Evolutionary conservation across 768 basidiomycete genomes (phyloP).

Genomic region (Jaapia argillacea): DNA sequence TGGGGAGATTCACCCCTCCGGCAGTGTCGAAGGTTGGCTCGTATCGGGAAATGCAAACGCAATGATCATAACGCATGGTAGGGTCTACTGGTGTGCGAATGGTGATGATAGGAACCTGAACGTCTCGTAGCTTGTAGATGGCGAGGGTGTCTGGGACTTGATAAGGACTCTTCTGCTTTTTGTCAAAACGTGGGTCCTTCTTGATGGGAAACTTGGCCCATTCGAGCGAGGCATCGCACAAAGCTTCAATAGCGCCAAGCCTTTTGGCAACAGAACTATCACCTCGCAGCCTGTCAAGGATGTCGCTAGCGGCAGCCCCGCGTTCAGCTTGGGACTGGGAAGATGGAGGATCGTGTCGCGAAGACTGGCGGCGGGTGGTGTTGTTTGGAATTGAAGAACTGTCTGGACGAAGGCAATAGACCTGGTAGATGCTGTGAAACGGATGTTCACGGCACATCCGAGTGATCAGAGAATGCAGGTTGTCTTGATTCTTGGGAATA

Average conservation of each 20-base stretch:
- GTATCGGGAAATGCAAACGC: constrained; percentile 63
- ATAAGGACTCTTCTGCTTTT: constrained; percentile 14
- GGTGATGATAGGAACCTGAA: constrained; percentile 83
- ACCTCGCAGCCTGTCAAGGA: constrained; percentile 44
- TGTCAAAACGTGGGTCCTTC: constrained; percentile 10
- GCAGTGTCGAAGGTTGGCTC: constrained; percentile 46
- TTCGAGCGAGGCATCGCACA: constrained; percentile 58
- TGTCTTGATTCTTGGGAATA: constrained; percentile 35
- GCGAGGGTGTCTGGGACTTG: constrained; percentile 34
- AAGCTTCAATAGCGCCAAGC: constrained; percentile 41
- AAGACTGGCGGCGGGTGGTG: constrained; percentile 33
- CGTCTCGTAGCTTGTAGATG: constrained; percentile 38
- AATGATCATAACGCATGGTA: constrained; percentile 54
- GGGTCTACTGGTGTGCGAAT: constrained; percentile 57
- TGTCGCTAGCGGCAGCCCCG: constrained; percentile 48
- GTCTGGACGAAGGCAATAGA: constrained; percentile 58
- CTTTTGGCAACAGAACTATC: constrained; percentile 29
- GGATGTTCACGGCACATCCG: constrained; percentile 87
- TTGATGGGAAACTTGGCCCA: constrained; percentile 62
- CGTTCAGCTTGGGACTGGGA: constrained; percentile 42
- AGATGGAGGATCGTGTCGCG: constrained; percentile 28
- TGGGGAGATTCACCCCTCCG: constrained; percentile 79
- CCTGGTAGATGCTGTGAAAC: constrained; percentile 87
- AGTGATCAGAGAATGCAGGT: constrained; percentile 53
- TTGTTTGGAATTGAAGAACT: constrained; percentile 7